phyloP scores from a whole-genome alignment of 148 eudicot genomes.

The Silene uniflora region DNA sequence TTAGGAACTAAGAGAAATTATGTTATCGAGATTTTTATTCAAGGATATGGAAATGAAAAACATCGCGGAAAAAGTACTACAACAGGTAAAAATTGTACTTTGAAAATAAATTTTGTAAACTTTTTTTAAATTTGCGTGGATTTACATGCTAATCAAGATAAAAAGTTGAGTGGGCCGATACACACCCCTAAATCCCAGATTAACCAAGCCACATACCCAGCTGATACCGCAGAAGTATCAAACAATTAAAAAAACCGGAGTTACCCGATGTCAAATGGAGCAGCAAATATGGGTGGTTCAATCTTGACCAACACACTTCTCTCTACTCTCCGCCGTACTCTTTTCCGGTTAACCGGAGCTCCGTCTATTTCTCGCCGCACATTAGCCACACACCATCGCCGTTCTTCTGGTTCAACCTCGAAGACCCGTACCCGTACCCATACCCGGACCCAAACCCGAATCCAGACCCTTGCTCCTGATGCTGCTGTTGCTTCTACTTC shows the following conservation, averaged over 20 bases:
- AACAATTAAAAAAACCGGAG: constrained; percentile 5
- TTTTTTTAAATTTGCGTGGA: background rate
- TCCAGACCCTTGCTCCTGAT: constrained; percentile 12
- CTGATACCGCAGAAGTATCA: background rate
- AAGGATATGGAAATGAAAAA: too few species aligned
- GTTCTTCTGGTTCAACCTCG: background rate
- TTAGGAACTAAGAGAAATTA: too few species aligned
- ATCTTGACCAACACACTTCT: constrained; percentile 1
- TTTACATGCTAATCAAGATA: too few species aligned
- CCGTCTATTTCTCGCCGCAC: constrained; percentile 19
- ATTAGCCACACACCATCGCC: background rate
- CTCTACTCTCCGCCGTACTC: constrained; percentile 10
- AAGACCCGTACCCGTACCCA: background rate
- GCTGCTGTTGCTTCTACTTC: background rate
- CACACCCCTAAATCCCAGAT: too few species aligned
- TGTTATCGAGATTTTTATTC: too few species aligned
- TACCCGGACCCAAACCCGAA: background rate
- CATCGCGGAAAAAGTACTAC: too few species aligned
- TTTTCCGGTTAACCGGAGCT: constrained; percentile 21
- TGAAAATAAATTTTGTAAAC: too few species aligned
- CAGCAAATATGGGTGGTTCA: constrained; percentile 19
- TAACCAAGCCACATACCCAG: too few species aligned
- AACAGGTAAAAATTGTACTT: too few species aligned
- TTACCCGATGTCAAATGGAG: constrained; percentile 19
- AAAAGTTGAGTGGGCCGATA: too few species aligned